Percentiles rank a stretch among this genome's conserved stretches.
These are phyloP conservation scores for Candida pseudoviswanathii DNA, from an alignment of 1,139 yeast species.

Conservation along the genomic window DNA sequence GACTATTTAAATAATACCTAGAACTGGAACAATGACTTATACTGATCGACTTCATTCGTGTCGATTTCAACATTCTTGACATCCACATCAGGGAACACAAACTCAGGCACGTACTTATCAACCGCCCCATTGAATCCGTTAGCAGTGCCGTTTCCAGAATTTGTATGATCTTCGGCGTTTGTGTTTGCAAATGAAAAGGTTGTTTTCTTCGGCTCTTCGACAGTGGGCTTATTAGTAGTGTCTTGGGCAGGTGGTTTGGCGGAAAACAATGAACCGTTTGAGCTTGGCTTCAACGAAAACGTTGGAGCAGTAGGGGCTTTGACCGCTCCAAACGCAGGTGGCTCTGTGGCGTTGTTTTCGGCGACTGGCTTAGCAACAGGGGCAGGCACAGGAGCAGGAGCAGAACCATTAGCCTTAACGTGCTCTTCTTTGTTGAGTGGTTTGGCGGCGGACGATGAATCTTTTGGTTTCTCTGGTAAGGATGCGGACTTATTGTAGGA, in stretches of 20 bases:
- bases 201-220: neutral
- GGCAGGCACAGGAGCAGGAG: neutral
- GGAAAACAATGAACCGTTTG: neutral
- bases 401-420: neutral
- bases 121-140: slow-evolving; percentile 17
- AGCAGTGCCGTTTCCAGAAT: slow-evolving; percentile 9
- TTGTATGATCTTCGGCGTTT: neutral
- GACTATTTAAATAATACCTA: neutral
- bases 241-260: neutral
- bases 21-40: slow-evolving; percentile 19
- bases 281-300: slow-evolving; percentile 1
- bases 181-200: neutral
- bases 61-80: slow-evolving; percentile 26
- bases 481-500: slow-evolving; percentile 37
- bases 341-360: neutral
- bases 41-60: slow-evolving; percentile 28
- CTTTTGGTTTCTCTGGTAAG: slow-evolving; percentile 20
- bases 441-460: neutral
- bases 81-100: slow-evolving; percentile 34
- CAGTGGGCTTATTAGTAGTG: neutral
- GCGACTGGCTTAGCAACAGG: neutral
- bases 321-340: neutral
- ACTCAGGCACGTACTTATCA: slow-evolving; percentile 14
- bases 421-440: neutral
- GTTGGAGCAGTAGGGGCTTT: slow-evolving; percentile 2